These are phyloP conservation scores for Themeda triandra DNA, from an alignment of 176 grass and related monocot species.

Conservation along the genomic window DNA sequence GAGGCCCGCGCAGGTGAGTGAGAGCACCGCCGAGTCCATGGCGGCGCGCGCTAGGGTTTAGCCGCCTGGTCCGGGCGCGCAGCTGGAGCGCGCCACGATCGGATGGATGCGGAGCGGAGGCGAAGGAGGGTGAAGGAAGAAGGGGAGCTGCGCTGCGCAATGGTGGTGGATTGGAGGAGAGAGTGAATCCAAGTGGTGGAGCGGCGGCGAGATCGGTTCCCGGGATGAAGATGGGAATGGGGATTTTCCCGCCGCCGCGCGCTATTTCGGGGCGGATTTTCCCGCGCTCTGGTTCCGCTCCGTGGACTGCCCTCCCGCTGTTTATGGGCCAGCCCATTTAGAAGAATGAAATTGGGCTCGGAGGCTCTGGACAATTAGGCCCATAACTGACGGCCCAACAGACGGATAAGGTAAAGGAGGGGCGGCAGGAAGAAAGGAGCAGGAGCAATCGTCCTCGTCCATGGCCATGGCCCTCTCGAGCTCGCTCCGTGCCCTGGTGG, in stretches of 20 bases:
- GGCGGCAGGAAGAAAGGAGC: neutral
- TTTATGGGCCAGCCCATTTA: neutral
- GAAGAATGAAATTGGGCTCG: neutral
- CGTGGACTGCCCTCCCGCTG: neutral
- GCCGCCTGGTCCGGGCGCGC: neutral
- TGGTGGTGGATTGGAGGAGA: neutral
- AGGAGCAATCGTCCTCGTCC: neutral
- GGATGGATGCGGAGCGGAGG: neutral
- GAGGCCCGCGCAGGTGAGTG: conserved; percentile 51
- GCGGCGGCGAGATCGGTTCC: neutral
- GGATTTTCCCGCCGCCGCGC: conserved; percentile 34
- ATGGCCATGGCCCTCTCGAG: conserved; percentile 35
- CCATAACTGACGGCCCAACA: neutral
- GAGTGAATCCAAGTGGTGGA: neutral
- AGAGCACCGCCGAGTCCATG: conserved; percentile 68
- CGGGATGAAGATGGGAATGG: conserved; percentile 17
- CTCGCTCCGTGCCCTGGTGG: conserved; percentile 32
- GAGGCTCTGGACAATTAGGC: neutral
- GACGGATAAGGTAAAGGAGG: neutral
- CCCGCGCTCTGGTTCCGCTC: conserved; percentile 21
- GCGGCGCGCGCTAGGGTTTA: conserved; percentile 30
- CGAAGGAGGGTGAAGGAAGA: neutral
- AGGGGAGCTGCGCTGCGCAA: neutral
- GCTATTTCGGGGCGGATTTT: neutral
- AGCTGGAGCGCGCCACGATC: neutral